Conservation (phyloP, 176 grass and related monocot species). For the Alopecurus myosuroides region DNA sequence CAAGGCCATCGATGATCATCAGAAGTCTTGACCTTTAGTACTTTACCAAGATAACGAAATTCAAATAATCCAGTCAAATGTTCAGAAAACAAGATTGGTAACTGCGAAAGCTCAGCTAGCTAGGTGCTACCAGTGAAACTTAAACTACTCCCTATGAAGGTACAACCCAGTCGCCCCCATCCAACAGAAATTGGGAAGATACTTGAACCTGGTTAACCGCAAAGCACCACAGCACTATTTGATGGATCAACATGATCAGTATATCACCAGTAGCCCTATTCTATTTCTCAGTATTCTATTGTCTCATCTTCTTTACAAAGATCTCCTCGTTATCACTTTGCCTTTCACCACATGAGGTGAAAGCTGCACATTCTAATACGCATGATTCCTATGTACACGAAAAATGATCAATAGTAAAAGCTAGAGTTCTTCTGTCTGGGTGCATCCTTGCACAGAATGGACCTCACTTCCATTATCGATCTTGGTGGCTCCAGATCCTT, state of each 20-base stretch:
- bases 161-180: background rate
- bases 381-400: constrained; percentile 27
- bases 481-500: constrained; percentile 85
- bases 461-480: constrained; percentile 95
- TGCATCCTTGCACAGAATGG: constrained; percentile 93
- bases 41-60: background rate
- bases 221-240: constrained; percentile 20
- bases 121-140: constrained; percentile 26
- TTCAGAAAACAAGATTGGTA: constrained; percentile 3
- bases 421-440: constrained; percentile 60
- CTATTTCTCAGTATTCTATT: background rate
- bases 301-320: constrained; percentile 19
- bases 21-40: background rate
- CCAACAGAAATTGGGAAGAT: constrained; percentile 21
- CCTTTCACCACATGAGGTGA: background rate
- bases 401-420: constrained; percentile 63
- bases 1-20: background rate
- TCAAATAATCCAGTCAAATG: constrained; percentile 5
- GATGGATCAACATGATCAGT: constrained; percentile 16
- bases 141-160: background rate
- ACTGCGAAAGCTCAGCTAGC: background rate
- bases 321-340: constrained; percentile 6
- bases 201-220: constrained; percentile 4
- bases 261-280: constrained; percentile 1
- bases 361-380: background rate